Conservation (phyloP, 2,329 filamentous ascomycete genomes). For the Ascochyta fabae region DNA sequence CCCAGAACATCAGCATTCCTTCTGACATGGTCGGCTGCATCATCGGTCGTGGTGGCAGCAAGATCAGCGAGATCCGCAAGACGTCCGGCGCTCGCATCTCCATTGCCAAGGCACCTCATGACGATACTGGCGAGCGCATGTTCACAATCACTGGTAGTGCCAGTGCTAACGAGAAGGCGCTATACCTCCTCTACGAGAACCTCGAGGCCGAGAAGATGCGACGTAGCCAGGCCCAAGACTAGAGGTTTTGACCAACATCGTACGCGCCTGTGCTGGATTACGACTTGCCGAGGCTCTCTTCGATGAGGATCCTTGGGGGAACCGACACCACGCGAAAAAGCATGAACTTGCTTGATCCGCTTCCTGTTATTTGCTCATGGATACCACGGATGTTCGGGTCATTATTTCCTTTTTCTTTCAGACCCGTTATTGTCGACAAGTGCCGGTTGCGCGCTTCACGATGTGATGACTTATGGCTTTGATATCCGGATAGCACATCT, state of each 20-base stretch:
- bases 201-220: conserved; percentile 99
- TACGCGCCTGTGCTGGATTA: not conserved
- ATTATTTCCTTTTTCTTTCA: conserved; percentile 39
- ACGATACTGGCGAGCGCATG: conserved; percentile 98
- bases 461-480: conserved; percentile 53
- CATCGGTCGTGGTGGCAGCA: conserved; percentile 91
- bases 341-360: conserved; percentile 40
- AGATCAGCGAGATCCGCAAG: conserved; percentile 99
- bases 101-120: conserved; percentile 95
- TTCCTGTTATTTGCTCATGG: conserved; percentile 40
- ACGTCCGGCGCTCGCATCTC: conserved; percentile 96
- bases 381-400: conserved; percentile 41
- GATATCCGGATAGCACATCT: conserved; percentile 47
- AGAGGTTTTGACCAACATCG: conserved; percentile 17
- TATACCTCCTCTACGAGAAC: conserved; percentile 98
- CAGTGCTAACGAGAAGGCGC: conserved; percentile 90
- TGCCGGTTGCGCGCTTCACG: conserved; percentile 51
- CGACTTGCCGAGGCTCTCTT: conserved; percentile 7
- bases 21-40: conserved; percentile 99
- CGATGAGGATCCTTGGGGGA: conserved; percentile 4
- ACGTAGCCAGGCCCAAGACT: conserved; percentile 74
- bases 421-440: conserved; percentile 38
- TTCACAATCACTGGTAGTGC: conserved; percentile 98
- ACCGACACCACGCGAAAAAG: conserved; percentile 28
- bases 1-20: conserved; percentile 99